Percentiles rank a stretch among this genome's conserved stretches.
phyloP scores from a whole-genome alignment of 345 rosid genomes.

The Jatropha curcas region DNA sequence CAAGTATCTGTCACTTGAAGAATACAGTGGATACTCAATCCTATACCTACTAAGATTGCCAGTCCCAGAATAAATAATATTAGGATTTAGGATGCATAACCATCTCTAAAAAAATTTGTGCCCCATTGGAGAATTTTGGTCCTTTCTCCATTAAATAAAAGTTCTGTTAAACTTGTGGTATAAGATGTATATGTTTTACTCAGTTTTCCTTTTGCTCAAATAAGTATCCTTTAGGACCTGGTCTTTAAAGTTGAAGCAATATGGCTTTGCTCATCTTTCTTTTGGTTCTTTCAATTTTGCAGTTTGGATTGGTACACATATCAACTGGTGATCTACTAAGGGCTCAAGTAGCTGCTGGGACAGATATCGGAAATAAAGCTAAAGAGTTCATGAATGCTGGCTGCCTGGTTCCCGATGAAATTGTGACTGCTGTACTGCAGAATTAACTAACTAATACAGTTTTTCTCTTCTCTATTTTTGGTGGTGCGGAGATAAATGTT shows the following conservation, averaged over 20 bases:
- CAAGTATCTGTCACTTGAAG: neutral
- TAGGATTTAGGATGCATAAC: neutral
- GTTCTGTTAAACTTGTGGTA: neutral
- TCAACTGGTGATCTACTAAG: slow-evolving; percentile 90
- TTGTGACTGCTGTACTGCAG: slow-evolving; percentile 59
- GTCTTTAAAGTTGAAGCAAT: neutral
- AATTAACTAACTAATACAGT: neutral
- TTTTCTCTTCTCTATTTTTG: slow-evolving; percentile 7
- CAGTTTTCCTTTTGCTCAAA: neutral
- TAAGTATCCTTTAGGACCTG: neutral
- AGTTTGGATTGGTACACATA: slow-evolving; percentile 82
- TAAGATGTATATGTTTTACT: neutral
- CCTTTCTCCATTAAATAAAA: neutral
- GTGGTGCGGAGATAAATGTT: slow-evolving; percentile 5
- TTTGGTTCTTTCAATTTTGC: slow-evolving; percentile 6
- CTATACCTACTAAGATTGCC: neutral
- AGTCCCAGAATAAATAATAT: neutral
- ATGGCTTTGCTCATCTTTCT: neutral
- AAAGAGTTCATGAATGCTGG: slow-evolving; percentile 83
- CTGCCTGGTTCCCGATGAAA: slow-evolving; percentile 81
- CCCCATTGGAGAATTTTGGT: neutral
- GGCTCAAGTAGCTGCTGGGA: slow-evolving; percentile 74
- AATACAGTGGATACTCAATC: neutral
- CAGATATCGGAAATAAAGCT: slow-evolving; percentile 75
- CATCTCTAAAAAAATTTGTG: neutral